phyloP scores from a whole-genome alignment of 192 early-diverging fungal genomes.

The Rhizophagus sp. region DNA sequence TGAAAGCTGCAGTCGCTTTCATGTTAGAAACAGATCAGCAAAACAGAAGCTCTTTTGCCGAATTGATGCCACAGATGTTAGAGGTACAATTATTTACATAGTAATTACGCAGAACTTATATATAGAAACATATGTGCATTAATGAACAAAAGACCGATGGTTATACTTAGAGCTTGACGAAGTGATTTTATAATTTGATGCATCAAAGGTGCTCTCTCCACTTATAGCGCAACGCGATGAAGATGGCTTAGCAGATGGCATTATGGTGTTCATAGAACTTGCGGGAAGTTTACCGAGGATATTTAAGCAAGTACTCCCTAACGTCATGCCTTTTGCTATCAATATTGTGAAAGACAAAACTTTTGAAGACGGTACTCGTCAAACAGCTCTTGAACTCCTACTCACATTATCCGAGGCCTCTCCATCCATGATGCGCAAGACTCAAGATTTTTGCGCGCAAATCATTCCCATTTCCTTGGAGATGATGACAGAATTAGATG shows the following conservation, averaged over 20 bases:
- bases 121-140: background rate
- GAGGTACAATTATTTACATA: constrained; percentile 48
- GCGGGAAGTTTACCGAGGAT: constrained; percentile 81
- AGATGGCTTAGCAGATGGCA: constrained; percentile 65
- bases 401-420: constrained; percentile 88
- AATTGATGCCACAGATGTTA: constrained; percentile 81
- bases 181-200: constrained; percentile 12
- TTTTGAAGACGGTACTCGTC: constrained; percentile 81
- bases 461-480: constrained; percentile 88
- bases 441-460: constrained; percentile 71
- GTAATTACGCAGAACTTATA: background rate
- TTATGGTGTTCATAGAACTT: constrained; percentile 83
- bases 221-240: constrained; percentile 73
- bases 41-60: constrained; percentile 55
- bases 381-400: constrained; percentile 89
- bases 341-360: constrained; percentile 78
- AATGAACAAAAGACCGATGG: background rate
- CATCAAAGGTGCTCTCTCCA: constrained; percentile 60
- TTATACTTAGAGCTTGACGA: background rate
- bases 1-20: constrained; percentile 77
- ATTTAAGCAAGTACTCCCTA: constrained; percentile 78
- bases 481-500: constrained; percentile 95
- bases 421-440: constrained; percentile 90
- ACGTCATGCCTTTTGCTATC: constrained; percentile 74
- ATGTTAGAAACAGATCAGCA: constrained; percentile 67